phyloP scores from a whole-genome alignment of 352 stramenopile species.

The Blastocystis sp. region DNA sequence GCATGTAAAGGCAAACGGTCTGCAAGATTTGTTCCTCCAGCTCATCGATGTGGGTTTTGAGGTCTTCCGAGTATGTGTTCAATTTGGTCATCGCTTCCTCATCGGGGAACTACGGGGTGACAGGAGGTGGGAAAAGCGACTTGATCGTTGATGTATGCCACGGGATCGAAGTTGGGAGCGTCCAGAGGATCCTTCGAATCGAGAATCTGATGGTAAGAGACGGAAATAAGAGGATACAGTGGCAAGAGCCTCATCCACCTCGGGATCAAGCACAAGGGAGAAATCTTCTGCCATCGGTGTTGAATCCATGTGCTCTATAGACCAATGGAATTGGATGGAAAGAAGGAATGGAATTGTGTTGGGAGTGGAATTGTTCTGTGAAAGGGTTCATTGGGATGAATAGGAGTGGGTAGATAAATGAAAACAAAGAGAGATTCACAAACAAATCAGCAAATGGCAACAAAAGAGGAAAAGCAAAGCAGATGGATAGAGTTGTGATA shows the following conservation, averaged over 20 bases:
- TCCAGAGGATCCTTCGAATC: conserved; percentile 49
- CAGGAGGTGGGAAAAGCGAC: neutral
- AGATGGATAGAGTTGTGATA: too few species aligned
- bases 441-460: too few species aligned
- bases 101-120: conserved; percentile 54
- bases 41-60: neutral
- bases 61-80: conserved; percentile 29
- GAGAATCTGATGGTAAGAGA: neutral
- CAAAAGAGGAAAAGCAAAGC: too few species aligned
- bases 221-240: neutral
- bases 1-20: neutral
- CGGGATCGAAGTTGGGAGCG: conserved; percentile 60
- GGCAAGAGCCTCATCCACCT: conserved; percentile 7
- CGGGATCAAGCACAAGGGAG: conserved; percentile 38
- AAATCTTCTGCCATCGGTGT: conserved; percentile 30
- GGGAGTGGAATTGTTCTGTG: neutral
- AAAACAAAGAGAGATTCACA: neutral
- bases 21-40: conserved; percentile 31
- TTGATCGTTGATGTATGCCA: conserved; percentile 59
- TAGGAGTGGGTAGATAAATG: neutral
- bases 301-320: neutral
- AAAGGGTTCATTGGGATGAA: too few species aligned
- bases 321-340: neutral
- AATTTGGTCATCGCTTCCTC: conserved; percentile 50
- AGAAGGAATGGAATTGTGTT: neutral